Conservation (phyloP, 768 basidiomycete genomes). For the Panaeolus papilionaceus region DNA sequence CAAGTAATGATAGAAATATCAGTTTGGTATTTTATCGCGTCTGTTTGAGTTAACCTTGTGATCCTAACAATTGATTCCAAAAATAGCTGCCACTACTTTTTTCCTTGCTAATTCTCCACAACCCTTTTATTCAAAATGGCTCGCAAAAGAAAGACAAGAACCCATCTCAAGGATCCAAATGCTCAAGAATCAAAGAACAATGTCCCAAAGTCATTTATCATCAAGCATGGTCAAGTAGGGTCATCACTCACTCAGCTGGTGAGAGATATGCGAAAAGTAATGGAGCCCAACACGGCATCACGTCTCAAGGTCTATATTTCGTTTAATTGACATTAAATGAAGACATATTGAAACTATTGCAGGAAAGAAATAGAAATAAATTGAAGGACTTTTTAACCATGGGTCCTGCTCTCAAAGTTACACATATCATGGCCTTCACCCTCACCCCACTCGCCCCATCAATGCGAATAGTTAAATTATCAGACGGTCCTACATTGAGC, state of each 20-base stretch:
- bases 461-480: slow-evolving; percentile 84
- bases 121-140: slow-evolving; percentile 52
- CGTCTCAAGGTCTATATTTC: slow-evolving; percentile 72
- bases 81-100: slow-evolving; percentile 26
- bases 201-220: slow-evolving; percentile 91
- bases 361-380: slow-evolving; percentile 93
- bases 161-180: slow-evolving; percentile 72
- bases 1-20: neutral
- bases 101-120: slow-evolving; percentile 13
- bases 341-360: slow-evolving; percentile 23
- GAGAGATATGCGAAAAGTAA: slow-evolving; percentile 90
- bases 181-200: slow-evolving; percentile 38
- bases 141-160: slow-evolving; percentile 79
- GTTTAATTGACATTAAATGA: neutral
- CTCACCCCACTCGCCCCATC: slow-evolving; percentile 86
- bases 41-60: slow-evolving; percentile 13
- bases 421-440: slow-evolving; percentile 93
- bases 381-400: slow-evolving; percentile 94
- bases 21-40: neutral
- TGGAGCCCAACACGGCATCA: slow-evolving; percentile 98
- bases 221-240: slow-evolving; percentile 95
- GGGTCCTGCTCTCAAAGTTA: slow-evolving; percentile 88
- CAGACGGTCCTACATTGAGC: slow-evolving; percentile 91
- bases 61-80: slow-evolving; percentile 20
- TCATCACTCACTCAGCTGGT: slow-evolving; percentile 87